Conservation (phyloP, 441 rosid species). For the Brassica hybrid region DNA sequence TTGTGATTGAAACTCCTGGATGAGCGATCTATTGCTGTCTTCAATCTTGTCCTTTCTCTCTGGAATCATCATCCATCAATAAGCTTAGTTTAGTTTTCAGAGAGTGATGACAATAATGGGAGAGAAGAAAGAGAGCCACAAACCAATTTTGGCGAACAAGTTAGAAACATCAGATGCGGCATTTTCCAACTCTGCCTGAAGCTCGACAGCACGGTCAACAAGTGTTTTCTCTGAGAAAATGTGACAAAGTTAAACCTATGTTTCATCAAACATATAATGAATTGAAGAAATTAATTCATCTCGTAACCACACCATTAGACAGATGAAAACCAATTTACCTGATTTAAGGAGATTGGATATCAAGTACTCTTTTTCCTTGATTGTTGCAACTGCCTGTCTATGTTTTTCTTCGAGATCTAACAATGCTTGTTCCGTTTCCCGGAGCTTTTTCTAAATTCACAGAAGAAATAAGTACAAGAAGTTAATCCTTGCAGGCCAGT, state of each 20-base stretch:
- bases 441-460: constrained; percentile 71
- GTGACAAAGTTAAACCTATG: background rate
- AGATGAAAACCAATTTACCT: constrained; percentile 52
- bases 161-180: constrained; percentile 91
- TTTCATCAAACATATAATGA: constrained; percentile 11
- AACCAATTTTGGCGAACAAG: constrained; percentile 92
- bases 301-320: constrained; percentile 9
- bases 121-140: constrained; percentile 39
- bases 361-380: constrained; percentile 90
- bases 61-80: constrained; percentile 47
- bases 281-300: background rate
- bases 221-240: constrained; percentile 75
- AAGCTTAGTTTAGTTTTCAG: constrained; percentile 32
- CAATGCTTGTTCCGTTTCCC: constrained; percentile 77
- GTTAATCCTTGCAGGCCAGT: constrained; percentile 6
- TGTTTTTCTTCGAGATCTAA: constrained; percentile 92
- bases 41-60: constrained; percentile 95
- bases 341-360: constrained; percentile 90
- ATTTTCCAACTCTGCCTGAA: constrained; percentile 80
- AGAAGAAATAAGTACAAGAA: constrained; percentile 19
- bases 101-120: constrained; percentile 9
- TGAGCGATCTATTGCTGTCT: constrained; percentile 77
- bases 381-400: constrained; percentile 86
- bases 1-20: constrained; percentile 82
- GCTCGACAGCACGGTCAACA: constrained; percentile 86